phyloP scores from a whole-genome alignment of 257 asterid species.

The Fraxinus pennsylvanica region DNA sequence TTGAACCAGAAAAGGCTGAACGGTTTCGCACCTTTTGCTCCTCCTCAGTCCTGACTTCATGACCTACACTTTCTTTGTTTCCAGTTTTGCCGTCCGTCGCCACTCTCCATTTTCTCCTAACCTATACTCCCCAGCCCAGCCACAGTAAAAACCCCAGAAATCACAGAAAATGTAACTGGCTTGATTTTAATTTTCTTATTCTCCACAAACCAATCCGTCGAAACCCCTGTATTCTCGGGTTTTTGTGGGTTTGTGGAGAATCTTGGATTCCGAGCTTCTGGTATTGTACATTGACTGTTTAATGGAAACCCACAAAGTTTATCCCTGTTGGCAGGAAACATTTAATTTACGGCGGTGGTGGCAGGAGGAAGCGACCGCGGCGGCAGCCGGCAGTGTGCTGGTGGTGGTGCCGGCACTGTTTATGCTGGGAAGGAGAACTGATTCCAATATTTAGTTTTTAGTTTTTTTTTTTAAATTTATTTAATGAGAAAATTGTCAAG shows the following conservation, averaged over 20 bases:
- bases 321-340: too few relatives aligned
- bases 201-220: constrained; percentile 38
- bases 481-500: too few relatives aligned
- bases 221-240: constrained; percentile 45
- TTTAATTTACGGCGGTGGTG: too few relatives aligned
- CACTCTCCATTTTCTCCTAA: constrained; percentile 53
- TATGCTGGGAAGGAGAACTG: too few relatives aligned
- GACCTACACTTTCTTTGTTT: constrained; percentile 42
- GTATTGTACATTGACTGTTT: constrained; percentile 50
- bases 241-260: constrained; percentile 41
- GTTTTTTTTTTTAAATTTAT: too few relatives aligned
- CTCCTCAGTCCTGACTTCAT: constrained; percentile 47
- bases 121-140: constrained; percentile 60
- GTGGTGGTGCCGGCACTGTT: too few relatives aligned
- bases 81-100: constrained; percentile 43
- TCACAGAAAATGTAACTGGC: constrained; percentile 49
- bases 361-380: too few relatives aligned
- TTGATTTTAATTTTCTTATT: constrained; percentile 40
- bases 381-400: too few relatives aligned
- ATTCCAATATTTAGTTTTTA: too few relatives aligned
- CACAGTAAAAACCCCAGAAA: constrained; percentile 59
- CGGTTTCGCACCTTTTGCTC: constrained; percentile 47
- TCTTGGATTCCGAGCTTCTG: constrained; percentile 65
- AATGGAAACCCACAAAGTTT: constrained; percentile 88
- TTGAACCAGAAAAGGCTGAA: too few relatives aligned